Base-by-base conservation (phyloP, 116 monocot species). In the Phalaenopsis hybrid region DNA sequence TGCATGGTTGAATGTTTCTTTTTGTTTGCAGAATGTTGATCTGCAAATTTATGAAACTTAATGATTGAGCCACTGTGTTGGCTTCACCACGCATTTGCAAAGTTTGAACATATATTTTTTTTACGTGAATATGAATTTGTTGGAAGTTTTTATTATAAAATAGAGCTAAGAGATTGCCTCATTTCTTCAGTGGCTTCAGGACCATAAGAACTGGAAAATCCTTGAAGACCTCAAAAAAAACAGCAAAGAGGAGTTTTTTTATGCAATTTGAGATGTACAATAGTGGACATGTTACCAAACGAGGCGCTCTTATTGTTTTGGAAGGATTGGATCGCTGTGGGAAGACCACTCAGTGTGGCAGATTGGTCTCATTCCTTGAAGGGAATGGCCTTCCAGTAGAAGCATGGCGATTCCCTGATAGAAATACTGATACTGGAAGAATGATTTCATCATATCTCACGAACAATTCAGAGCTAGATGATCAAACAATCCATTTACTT, bases 311-410 rank as follows among this genome's bases (percentile, higher is more conserved):
- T 34, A 94, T 98, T 81, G 93, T 95, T 79, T 78, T 98, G 8
- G 98, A 98, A 93, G 98, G 98, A 58, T 82, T 98, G 75, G 98
- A 98, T 43, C 89, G 98, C 23, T 89, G 93, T 86, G 98, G 98
- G 25, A 98, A 98, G 78, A 89, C 90, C 50, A 95, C 95, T 31
- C 98, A 98, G 79, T 94, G 86, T 44, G 75, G 46, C 15, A 90
- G 81, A 28, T 79, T 98, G 34, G 84, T 93, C 63, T 89, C 93
- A 6, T 90, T 67, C 81, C 85, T 98, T 65, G 65, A 88, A 82
- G 85, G 57, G 12, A 89, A 72, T 78, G 93, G 98, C 0, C 41
- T 90, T 57, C 65, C 83, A 7, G 95, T 90, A 69, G 98, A 95
- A 87, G 85, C 90, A 51, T 95, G 91, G 91, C 74, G 87, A 57